Evolutionary conservation across 2,329 filamentous ascomycete species (phyloP), one percentile per base, ranked within the genome.

Genomic region (Ophiosphaerella korrae): DNA sequence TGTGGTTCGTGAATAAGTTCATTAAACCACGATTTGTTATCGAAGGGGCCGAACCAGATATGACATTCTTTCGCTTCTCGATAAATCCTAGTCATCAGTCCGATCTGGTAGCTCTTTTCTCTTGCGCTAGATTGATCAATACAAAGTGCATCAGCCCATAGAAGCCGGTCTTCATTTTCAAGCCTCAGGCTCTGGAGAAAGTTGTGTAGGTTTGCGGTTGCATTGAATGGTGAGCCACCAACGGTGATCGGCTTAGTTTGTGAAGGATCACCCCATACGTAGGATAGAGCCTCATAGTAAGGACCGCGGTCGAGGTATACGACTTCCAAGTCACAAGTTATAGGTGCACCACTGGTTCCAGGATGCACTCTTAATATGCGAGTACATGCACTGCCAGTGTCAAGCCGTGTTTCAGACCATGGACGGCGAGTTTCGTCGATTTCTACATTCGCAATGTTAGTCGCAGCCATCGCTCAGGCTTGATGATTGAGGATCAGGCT

Each of bases 11-110:
- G 21, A 13, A 24, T 24, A n/a, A 41, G 11, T 7, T 41, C 38
- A 13, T 26, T 13, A n/a, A 41, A 39, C 42, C 42, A 46, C 12
- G 34, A 32, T 5, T 32, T 21, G 23, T 12, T n/a, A 18, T 44
- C 14, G 14, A 50, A 50, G 7, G 47, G 41, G 21, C 47, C 41
- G 18, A 50, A 50, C 47, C 47, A 50, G 8, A 50, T 31, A 26
- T 50, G 47, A 23, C 40, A 35, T 18, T 50, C 40, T 8, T 32
- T 33, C n/a, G 43, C 43, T 26, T 45, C 34, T 14, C 43, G 43
- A 33, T 45, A 45, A 2, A 45, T 45, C 16, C 26, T 23, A 7
- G 43, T 45, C 43, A 45, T 45, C 14, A 45, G 24, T 8, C 43
- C 43, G 32, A 45, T 45, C 24, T 45, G 43, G n/a, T 45, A 24